Evolutionary conservation across 202 grass and related monocot genomes (phyloP), one percentile per base, ranked within the genome.

Genomic region (Setaria viridis): DNA sequence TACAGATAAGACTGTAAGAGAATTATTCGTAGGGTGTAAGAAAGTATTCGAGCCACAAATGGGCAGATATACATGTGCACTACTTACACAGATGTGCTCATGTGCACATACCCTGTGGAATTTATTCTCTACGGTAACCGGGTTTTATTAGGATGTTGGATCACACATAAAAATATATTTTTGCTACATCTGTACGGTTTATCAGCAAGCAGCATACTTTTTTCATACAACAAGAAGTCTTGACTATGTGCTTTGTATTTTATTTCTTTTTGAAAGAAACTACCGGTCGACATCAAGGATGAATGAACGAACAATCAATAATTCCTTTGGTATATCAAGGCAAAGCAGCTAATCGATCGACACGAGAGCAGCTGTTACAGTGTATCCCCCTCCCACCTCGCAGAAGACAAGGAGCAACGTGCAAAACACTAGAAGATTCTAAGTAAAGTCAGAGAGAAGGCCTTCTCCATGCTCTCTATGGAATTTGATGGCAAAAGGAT

Each of bases 61-160:
- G 12, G 56, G 74, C 39, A 47, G 41, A 78, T 78, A 16, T 48
- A 78, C 20, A 59, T 49, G 50, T 59, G 62, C 25, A 25, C 9
- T 20, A 39, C 50, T 60, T 68, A 16, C 30, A n/a, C 35, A 69
- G 20, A 74, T 82, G 53, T 77, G 79, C 51, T 76, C 72, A 87
- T 82, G 39, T 30, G 80, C 63, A 82, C 72, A 82, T 53, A 25
- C 65, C 21, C 29, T 30, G 20, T 70, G 43, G 72, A 70, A 87
- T 87, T 4, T 82, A 58, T 87, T 82, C 85, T 70, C 71, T n/a
- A 56, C 49, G 47, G 25, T 80, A 66, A 42, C 55, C 25, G 46
- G 8, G 17, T 58, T 87, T 81, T 45, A 74, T 80, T 56, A 67
- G 13, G 35, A 25, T 51, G 64, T 64, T 21, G 3, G 42, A 50